Evolutionary conservation across 768 basidiomycete species (phyloP).

Genomic region (Suillus lakei): DNA sequence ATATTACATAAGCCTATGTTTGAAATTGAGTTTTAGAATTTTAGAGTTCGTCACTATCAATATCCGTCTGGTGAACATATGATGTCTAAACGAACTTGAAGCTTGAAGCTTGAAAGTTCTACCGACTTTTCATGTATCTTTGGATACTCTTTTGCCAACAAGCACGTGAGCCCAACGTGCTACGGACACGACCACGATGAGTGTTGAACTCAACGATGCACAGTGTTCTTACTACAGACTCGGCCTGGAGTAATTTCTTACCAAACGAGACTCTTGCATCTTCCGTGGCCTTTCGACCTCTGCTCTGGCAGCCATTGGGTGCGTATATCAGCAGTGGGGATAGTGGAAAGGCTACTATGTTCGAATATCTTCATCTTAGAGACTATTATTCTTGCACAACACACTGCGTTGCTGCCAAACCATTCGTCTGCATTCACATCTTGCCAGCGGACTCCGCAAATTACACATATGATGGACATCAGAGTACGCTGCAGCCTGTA

Average conservation of each 20-base stretch:
- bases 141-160: not conserved
- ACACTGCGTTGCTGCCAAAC: slow-evolving; percentile 59
- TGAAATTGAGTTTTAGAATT: too few species aligned
- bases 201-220: not conserved
- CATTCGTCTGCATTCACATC: slow-evolving; percentile 49
- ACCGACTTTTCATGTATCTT: slow-evolving; percentile 9
- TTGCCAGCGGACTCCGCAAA: slow-evolving; percentile 48
- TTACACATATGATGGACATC: slow-evolving; percentile 62
- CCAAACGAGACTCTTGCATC: slow-evolving; percentile 18
- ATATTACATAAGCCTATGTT: too few species aligned
- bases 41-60: too few species aligned
- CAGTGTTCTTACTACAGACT: not conserved
- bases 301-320: slow-evolving; percentile 1
- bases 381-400: slow-evolving; percentile 43
- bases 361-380: slow-evolving; percentile 55
- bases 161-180: not conserved
- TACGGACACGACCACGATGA: not conserved
- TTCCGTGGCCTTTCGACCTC: slow-evolving; percentile 18
- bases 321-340: slow-evolving; percentile 26
- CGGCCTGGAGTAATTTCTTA: not conserved
- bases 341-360: slow-evolving; percentile 66
- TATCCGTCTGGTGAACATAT: too few species aligned
- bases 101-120: too few species aligned
- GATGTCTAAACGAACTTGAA: too few species aligned
- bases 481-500: slow-evolving; percentile 35